Conservation (phyloP, 805 yeast species). For the Naumovozyma dairenensis region DNA sequence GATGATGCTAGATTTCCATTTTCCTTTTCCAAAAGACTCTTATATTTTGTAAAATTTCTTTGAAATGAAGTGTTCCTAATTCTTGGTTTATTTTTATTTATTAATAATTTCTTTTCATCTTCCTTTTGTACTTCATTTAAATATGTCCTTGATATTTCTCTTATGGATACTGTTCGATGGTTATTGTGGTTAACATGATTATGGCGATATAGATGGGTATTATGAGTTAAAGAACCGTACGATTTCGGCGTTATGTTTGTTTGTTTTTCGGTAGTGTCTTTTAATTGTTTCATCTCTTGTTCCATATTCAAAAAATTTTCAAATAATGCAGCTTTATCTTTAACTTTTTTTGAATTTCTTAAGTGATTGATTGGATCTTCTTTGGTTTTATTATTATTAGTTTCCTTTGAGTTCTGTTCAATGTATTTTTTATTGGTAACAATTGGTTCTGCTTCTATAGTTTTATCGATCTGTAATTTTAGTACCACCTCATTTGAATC, state of each 20-base stretch:
- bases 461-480: not conserved
- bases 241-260: conserved; percentile 1
- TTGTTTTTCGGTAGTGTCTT: not conserved
- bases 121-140: not conserved
- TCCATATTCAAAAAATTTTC: conserved; percentile 19
- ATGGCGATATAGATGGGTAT: too few species aligned
- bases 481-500: conserved; percentile 1
- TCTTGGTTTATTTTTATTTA: not conserved
- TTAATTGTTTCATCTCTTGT: too few species aligned
- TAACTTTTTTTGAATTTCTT: conserved; percentile 25
- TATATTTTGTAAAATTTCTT: conserved; percentile 1
- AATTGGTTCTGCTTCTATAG: too few species aligned
- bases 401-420: conserved; percentile 1
- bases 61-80: not conserved
- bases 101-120: too few species aligned
- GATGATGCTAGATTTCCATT: too few species aligned
- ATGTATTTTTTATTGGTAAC: too few species aligned
- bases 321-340: conserved; percentile 25
- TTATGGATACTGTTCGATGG: not conserved
- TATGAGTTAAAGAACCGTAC: not conserved
- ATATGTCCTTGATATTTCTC: not conserved
- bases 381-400: conserved; percentile 4
- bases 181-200: not conserved
- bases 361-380: conserved; percentile 18
- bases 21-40: not conserved